A percentile compares a stretch with the other conserved stretches of the same genome.
Evolutionary conservation across 2,329 filamentous ascomycete genomes (phyloP).

Genomic region (Fusarium sp.): DNA sequence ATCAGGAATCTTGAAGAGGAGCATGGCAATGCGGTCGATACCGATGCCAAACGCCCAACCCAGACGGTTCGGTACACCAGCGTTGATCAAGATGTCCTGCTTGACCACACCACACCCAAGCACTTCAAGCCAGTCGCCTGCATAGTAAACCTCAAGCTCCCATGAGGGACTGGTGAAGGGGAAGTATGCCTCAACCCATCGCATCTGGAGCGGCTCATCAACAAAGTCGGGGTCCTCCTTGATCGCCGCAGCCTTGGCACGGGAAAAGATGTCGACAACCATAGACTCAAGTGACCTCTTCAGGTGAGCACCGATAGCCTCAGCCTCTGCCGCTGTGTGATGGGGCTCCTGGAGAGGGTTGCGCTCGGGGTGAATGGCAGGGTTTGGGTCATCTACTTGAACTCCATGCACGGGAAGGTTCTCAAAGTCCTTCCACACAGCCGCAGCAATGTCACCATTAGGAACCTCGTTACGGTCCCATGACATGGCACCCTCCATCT

Average conservation of each 20-base stretch:
- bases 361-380: conserved; percentile 78
- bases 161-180: conserved; percentile 96
- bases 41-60: conserved; percentile 98
- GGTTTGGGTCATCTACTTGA: conserved; percentile 85
- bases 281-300: conserved; percentile 91
- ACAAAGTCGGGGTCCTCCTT: conserved; percentile 61
- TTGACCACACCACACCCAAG: conserved; percentile 92
- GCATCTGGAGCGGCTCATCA: conserved; percentile 81
- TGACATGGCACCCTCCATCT: conserved; percentile 94
- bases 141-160: conserved; percentile 96
- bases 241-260: conserved; percentile 75
- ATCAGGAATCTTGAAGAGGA: conserved; percentile 95
- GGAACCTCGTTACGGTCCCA: conserved; percentile 80
- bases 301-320: conserved; percentile 85
- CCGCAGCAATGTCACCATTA: conserved; percentile 68
- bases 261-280: conserved; percentile 88
- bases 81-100: conserved; percentile 83
- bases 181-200: conserved; percentile 98
- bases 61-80: conserved; percentile 78
- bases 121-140: conserved; percentile 94
- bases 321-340: conserved; percentile 81
- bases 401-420: conserved; percentile 79
- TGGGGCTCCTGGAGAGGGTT: conserved; percentile 84
- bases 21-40: conserved; percentile 95
- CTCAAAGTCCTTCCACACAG: conserved; percentile 77